phyloP scores from a whole-genome alignment of 768 basidiomycete genomes.

The Suillus americanus region DNA sequence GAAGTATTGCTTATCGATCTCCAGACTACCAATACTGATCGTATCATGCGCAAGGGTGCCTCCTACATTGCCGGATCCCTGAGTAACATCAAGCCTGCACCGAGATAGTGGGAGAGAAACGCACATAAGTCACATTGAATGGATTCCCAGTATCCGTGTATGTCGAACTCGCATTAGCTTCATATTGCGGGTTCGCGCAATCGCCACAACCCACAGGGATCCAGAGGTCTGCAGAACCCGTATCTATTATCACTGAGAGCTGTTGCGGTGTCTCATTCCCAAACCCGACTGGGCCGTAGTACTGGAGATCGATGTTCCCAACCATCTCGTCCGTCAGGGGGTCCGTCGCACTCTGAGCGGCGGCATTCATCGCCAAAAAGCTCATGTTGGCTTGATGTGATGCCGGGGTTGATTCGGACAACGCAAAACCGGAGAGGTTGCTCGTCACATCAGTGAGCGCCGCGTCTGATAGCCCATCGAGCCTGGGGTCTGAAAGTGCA shows the following conservation, averaged over 20 bases:
- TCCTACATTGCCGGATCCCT: constrained; percentile 55
- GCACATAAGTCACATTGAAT: constrained; percentile 48
- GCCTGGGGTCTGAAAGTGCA: not conserved
- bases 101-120: constrained; percentile 12
- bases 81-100: not conserved
- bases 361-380: not conserved
- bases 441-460: not conserved
- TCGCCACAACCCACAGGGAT: constrained; percentile 38
- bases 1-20: constrained; percentile 50
- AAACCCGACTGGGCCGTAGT: constrained; percentile 44
- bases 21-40: constrained; percentile 46
- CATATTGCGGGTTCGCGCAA: constrained; percentile 41
- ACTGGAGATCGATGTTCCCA: constrained; percentile 43
- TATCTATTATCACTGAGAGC: constrained; percentile 63
- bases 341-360: constrained; percentile 6
- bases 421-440: not conserved
- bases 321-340: constrained; percentile 40
- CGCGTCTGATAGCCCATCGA: not conserved
- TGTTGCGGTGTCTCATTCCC: constrained; percentile 52
- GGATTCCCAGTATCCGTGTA: constrained; percentile 30
- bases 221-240: constrained; percentile 71
- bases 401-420: not conserved
- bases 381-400: not conserved
- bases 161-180: constrained; percentile 40
- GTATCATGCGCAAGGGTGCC: constrained; percentile 52